Evolutionary conservation across 129 eudicot genomes (phyloP), one percentile per base, ranked within the genome.

Genomic region (Pittosporum tobira): DNA sequence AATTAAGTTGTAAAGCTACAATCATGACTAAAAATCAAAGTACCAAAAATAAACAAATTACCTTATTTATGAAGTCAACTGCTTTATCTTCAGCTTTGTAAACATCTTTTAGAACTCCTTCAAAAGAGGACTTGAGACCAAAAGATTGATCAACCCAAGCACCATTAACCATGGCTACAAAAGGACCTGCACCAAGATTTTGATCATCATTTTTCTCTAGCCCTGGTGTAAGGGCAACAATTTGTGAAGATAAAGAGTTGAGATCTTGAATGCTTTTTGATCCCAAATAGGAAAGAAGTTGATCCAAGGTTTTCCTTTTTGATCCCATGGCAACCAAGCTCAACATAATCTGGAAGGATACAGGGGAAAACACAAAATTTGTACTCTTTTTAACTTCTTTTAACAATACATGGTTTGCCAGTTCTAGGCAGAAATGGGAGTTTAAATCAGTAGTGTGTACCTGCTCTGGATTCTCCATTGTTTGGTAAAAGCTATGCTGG

Each of bases 91-190:
- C 61, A 64, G 78, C 72, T 27, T 47, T 52, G 57, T 67, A 68
- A 56, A 56, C 63, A 24, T 37, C 27, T 21, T 57, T 51, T 14
- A 68, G 58, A 31, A 55, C 29, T 22, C 31, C 58, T 48, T 64
- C 53, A 19, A 73, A 73, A 59, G 73, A 61, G 29, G 57, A 29
- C 66, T 22, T 59, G 24, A 68, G 59, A 28, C 71, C 16, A 64
- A 51, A 65, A 12, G 61, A 57, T 60, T 78, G 55, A 29, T 77
- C 76, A 55, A 77, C n/a, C 62, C 62, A 57, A 20, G 30, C 48
- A 34, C 62, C 62, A 36, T 36, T 37, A 23, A 57, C 29, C 14
- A 57, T 18, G 3, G 62, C 11, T 19, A 57, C 62, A 31, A 57
- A 29, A 36, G 48, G 62, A 13, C 62, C 20, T 1, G 62, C 1